Conservation (phyloP, 768 basidiomycete genomes). For the Leccinum rimulosum region DNA sequence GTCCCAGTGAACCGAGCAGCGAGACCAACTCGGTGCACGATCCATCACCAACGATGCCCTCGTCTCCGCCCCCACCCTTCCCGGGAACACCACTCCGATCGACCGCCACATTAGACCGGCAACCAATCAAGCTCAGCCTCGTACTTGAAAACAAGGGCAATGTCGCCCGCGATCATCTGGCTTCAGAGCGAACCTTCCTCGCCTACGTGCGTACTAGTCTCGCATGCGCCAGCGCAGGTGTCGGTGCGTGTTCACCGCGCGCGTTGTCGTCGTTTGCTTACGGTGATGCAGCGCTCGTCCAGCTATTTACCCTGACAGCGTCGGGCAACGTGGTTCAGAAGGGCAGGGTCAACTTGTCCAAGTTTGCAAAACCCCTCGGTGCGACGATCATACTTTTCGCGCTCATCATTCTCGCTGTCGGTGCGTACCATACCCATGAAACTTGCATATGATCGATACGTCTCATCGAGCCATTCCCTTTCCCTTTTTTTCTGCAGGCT, state of each 20-base stretch:
- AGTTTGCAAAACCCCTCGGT: constrained; percentile 51
- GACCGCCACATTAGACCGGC: background rate
- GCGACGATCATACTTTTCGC: constrained; percentile 46
- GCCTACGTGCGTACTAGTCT: constrained; percentile 66
- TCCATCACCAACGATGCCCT: background rate
- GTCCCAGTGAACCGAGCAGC: constrained; percentile 4
- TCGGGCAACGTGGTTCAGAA: constrained; percentile 3
- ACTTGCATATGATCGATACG: background rate
- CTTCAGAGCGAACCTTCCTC: constrained; percentile 60
- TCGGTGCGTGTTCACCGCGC: constrained; percentile 41
- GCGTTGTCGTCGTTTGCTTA: background rate
- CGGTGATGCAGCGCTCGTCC: constrained; percentile 44
- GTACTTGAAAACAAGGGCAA: constrained; percentile 57
- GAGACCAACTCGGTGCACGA: constrained; percentile 9
- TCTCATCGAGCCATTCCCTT: background rate
- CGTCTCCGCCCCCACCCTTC: background rate
- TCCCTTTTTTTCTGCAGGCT: constrained; percentile 32
- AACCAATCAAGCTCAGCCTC: constrained; percentile 26
- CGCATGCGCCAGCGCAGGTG: constrained; percentile 55
- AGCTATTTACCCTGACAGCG: constrained; percentile 44
- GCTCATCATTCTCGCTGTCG: constrained; percentile 46
- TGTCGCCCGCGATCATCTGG: constrained; percentile 63
- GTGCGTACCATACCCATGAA: constrained; percentile 27
- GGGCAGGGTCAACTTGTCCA: constrained; percentile 11
- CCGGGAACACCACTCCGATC: background rate